These are phyloP conservation scores for Potentilla sterilis DNA, from an alignment of 306 rosid species.

Conservation along the genomic window DNA sequence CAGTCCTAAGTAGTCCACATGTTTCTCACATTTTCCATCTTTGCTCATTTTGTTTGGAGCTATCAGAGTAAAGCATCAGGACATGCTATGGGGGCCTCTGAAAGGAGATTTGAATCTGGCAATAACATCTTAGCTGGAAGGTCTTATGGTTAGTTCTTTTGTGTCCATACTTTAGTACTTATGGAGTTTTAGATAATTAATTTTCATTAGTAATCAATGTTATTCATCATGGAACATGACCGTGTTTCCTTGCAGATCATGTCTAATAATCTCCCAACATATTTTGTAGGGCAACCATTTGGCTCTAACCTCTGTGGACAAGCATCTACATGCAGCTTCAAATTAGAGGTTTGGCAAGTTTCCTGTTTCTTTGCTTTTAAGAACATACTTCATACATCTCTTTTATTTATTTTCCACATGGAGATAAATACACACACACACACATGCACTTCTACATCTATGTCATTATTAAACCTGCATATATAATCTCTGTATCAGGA, in stretches of 20 bases:
- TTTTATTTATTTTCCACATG: background rate
- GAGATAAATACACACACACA: background rate
- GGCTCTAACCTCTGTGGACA: conserved; percentile 32
- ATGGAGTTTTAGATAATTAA: background rate
- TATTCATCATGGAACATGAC: background rate
- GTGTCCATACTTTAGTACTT: background rate
- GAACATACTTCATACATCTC: background rate
- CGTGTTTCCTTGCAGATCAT: background rate
- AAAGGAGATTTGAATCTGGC: conserved; percentile 48
- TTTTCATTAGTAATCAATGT: background rate
- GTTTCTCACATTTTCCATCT: background rate
- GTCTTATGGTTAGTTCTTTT: conserved; percentile 14
- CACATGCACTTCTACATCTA: background rate
- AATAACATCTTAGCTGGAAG: conserved; percentile 21
- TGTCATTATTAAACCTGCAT: background rate
- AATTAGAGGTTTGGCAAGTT: conserved; percentile 51
- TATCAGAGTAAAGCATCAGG: conserved; percentile 40
- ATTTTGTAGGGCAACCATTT: conserved; percentile 39
- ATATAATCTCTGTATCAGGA: background rate
- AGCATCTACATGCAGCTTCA: conserved; percentile 51
- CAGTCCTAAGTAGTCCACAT: background rate
- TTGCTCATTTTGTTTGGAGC: conserved; percentile 31
- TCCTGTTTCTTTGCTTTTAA: conserved; percentile 8
- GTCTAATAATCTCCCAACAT: conserved; percentile 1
- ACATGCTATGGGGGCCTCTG: conserved; percentile 26